Conservation (phyloP, 495 filamentous ascomycete species). For the Talaromyces proteolyticus region DNA sequence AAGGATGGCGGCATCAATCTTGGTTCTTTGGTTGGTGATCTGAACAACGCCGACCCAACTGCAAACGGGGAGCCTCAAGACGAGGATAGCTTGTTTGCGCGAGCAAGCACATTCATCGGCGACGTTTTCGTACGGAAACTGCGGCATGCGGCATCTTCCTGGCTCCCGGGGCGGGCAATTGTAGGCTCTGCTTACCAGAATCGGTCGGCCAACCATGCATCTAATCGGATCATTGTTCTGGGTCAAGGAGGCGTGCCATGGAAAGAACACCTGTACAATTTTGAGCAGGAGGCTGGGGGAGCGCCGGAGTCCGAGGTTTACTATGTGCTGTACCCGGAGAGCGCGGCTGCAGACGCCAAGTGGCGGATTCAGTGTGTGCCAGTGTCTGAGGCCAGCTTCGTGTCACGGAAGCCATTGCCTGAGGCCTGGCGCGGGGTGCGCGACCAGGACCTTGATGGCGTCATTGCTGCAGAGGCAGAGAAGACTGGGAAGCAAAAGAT, state of each 20-base stretch:
- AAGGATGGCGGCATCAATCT: slow-evolving; percentile 75
- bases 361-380: slow-evolving; percentile 93
- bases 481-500: slow-evolving; percentile 30
- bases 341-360: slow-evolving; percentile 57
- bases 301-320: slow-evolving; percentile 45
- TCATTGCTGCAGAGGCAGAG: slow-evolving; percentile 57
- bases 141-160: slow-evolving; percentile 46
- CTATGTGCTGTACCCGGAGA: slow-evolving; percentile 94
- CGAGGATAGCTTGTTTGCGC: slow-evolving; percentile 75
- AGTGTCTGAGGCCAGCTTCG: slow-evolving; percentile 72
- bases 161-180: slow-evolving; percentile 80
- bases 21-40: slow-evolving; percentile 72
- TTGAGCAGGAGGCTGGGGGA: slow-evolving; percentile 56
- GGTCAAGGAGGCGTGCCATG: slow-evolving; percentile 73
- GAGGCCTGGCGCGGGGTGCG: slow-evolving; percentile 86
- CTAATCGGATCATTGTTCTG: slow-evolving; percentile 77
- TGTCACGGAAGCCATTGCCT: slow-evolving; percentile 83
- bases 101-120: slow-evolving; percentile 76
- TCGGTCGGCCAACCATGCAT: slow-evolving; percentile 55
- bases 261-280: slow-evolving; percentile 90
- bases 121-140: slow-evolving; percentile 77
- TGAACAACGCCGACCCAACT: slow-evolving; percentile 57
- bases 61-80: slow-evolving; percentile 54
- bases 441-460: slow-evolving; percentile 72
- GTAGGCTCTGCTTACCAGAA: slow-evolving; percentile 65